These are phyloP conservation scores for Celoporthe dispersa DNA, from an alignment of 2,329 filamentous ascomycete species.

Conservation along the genomic window DNA sequence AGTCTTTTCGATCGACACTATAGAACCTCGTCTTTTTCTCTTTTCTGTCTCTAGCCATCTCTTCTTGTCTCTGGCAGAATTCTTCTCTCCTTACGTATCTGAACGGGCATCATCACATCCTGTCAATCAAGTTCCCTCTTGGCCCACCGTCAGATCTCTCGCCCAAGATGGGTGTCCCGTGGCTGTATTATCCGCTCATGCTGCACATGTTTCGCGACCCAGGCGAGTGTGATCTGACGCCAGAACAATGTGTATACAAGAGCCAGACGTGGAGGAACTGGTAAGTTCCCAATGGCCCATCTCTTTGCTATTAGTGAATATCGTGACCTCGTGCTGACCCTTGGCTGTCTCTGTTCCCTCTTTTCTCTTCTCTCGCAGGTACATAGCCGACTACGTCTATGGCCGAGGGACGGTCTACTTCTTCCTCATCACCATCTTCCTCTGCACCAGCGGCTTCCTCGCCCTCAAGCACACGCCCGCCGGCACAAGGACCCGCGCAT, in stretches of 20 bases:
- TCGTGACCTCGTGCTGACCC: constrained; percentile 1
- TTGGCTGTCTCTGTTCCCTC: neutral
- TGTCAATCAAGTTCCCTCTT: neutral
- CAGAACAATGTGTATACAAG: constrained; percentile 15
- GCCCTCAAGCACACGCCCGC: constrained; percentile 10
- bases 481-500: neutral
- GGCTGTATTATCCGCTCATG: constrained; percentile 18
- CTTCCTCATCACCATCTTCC: constrained; percentile 23
- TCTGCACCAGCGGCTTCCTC: constrained; percentile 13
- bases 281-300: neutral
- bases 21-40: neutral
- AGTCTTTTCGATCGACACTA: neutral
- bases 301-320: neutral
- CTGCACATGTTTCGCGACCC: constrained; percentile 13
- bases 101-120: neutral
- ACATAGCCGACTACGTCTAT: constrained; percentile 26
- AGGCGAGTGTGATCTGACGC: constrained; percentile 16
- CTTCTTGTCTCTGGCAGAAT: neutral
- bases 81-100: neutral
- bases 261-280: constrained; percentile 4
- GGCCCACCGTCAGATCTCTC: neutral
- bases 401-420: constrained; percentile 26
- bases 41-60: neutral
- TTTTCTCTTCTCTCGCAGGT: neutral
- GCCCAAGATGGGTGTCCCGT: constrained; percentile 16